phyloP scores from a whole-genome alignment of 495 filamentous ascomycete genomes.

The Letharia columbiana region DNA sequence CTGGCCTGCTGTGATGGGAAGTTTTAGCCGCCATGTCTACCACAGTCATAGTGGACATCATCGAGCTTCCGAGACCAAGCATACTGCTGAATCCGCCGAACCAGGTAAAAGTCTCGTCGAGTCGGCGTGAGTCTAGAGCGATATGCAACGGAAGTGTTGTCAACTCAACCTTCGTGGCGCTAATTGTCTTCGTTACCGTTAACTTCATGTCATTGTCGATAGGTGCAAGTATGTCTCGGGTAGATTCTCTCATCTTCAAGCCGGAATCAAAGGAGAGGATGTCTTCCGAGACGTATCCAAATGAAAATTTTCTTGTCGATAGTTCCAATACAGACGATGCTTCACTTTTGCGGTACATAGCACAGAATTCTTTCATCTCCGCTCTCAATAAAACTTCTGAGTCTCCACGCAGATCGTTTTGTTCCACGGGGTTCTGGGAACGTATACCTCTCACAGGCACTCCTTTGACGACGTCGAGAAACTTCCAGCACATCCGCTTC shows the following conservation, averaged over 20 bases:
- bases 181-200: constrained; percentile 44
- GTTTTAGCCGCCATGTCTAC: constrained; percentile 31
- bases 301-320: constrained; percentile 54
- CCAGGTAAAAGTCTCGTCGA: constrained; percentile 82
- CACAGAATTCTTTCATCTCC: constrained; percentile 38
- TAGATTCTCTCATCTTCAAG: constrained; percentile 62
- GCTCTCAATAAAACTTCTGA: constrained; percentile 44
- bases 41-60: constrained; percentile 60
- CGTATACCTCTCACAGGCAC: constrained; percentile 5
- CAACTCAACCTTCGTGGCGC: constrained; percentile 54
- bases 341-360: constrained; percentile 29
- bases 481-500: constrained; percentile 50
- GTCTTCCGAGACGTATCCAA: constrained; percentile 65
- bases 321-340: constrained; percentile 35
- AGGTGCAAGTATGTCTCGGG: constrained; percentile 50
- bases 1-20: constrained; percentile 27
- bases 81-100: constrained; percentile 91
- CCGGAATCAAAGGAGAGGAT: constrained; percentile 65
- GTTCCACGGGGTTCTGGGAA: neutral
- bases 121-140: constrained; percentile 63
- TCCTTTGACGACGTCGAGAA: constrained; percentile 55
- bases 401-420: constrained; percentile 23
- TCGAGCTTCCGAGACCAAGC: constrained; percentile 76
- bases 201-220: constrained; percentile 58
- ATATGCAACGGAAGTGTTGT: constrained; percentile 73